Percentiles rank a stretch among this genome's conserved stretches.
Conservation (phyloP, 1,284 basidiomycete species). For the Schizophyllum amplum region DNA sequence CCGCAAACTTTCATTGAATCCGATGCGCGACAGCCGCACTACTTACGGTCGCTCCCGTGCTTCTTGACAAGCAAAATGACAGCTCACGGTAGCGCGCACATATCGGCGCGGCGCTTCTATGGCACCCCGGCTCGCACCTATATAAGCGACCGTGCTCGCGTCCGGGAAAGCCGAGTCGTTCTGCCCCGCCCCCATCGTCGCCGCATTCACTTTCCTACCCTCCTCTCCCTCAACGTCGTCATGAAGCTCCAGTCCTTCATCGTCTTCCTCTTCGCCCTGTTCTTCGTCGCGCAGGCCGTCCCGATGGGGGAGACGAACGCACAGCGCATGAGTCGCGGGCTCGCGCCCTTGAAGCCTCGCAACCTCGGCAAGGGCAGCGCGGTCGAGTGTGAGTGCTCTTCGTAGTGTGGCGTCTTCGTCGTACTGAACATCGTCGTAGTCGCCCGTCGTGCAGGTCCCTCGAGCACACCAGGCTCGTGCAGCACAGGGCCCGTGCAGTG, state of each 20-base stretch:
- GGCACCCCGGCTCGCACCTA: background rate
- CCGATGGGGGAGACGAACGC: background rate
- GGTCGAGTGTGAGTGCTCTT: background rate
- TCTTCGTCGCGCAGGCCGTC: background rate
- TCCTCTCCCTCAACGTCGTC: background rate
- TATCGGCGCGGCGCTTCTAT: background rate
- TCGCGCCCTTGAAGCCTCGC: background rate
- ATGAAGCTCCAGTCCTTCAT: background rate
- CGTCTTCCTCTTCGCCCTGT: background rate
- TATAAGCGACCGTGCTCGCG: background rate
- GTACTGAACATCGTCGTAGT: background rate
- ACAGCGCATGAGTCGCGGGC: background rate
- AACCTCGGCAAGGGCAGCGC: background rate
- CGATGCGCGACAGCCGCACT: background rate
- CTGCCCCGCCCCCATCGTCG: background rate
- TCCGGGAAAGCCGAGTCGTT: background rate
- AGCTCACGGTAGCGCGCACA: background rate
- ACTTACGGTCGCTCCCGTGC: background rate
- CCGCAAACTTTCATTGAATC: background rate
- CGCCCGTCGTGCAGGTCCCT: background rate
- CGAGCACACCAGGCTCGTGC: background rate
- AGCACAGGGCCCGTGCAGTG: background rate
- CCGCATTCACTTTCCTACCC: background rate
- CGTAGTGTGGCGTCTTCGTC: too few relatives aligned
- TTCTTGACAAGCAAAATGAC: background rate